Evolutionary conservation across 1,284 basidiomycete genomes (phyloP).

Genomic region (Coniferiporia sulphurascens): DNA sequence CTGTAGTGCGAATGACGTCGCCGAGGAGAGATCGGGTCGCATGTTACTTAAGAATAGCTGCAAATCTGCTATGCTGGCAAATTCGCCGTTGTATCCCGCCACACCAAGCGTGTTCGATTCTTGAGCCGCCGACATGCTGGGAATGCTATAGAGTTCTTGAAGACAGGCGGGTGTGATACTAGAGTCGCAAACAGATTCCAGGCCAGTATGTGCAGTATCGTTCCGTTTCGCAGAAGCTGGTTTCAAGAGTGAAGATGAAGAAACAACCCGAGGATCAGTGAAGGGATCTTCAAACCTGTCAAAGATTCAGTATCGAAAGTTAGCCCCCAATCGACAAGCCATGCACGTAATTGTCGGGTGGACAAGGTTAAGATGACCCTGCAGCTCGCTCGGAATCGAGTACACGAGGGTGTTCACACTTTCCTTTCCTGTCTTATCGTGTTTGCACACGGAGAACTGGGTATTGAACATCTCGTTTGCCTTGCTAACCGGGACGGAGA

Average conservation of each 20-base stretch:
- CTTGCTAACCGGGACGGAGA: slow-evolving; percentile 20
- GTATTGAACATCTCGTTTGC: slow-evolving; percentile 21
- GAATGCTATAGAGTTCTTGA: slow-evolving; percentile 21
- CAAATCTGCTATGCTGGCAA: slow-evolving; percentile 21
- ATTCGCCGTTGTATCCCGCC: slow-evolving; percentile 23
- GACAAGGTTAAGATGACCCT: slow-evolving; percentile 22
- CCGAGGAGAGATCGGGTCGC: slow-evolving; percentile 20
- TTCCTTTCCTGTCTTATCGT: slow-evolving; percentile 17
- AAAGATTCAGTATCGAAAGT: too few relatives aligned
- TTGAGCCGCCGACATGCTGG: slow-evolving; percentile 18
- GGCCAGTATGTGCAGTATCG: slow-evolving; percentile 6
- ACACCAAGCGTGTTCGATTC: slow-evolving; percentile 20
- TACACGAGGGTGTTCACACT: slow-evolving; percentile 20
- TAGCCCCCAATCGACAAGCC: neutral
- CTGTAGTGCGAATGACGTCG: slow-evolving; percentile 18
- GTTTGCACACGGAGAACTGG: slow-evolving; percentile 19
- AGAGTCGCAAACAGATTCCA: slow-evolving; percentile 15
- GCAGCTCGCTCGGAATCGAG: slow-evolving; percentile 21
- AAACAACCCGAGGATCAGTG: slow-evolving; percentile 12
- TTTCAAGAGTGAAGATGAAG: neutral
- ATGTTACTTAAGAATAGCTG: slow-evolving; percentile 10
- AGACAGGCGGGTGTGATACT: slow-evolving; percentile 20
- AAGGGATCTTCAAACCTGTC: slow-evolving; percentile 18
- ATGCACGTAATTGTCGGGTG: slow-evolving; percentile 26
- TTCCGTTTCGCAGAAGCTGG: slow-evolving; percentile 1